Base-by-base conservation (phyloP, 140 eudicot genomes). In the Anethum foeniculum region DNA sequence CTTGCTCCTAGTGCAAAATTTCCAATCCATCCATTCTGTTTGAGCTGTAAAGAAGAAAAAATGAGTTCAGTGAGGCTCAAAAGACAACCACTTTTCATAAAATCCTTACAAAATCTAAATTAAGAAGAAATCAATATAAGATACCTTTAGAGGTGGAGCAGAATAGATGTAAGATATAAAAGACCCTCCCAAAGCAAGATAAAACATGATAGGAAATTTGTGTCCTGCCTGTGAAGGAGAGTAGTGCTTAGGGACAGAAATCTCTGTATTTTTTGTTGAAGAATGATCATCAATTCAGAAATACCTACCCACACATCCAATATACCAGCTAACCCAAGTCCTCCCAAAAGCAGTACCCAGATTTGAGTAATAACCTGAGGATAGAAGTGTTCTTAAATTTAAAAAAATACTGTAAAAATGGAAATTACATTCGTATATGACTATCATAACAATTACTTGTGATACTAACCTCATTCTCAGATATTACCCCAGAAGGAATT, bases 1-100 rank as follows among this genome's bases (percentile, higher is more conserved):
- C 99, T 95, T 43, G 97, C 94, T 76, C 99, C 99, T 56, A 95
- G 83, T 68, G 99, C 99, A 41, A 92, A 95, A 88, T 92, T 95
- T 60, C 99, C 99, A n/a, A 90, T 87, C 99, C 99, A 95, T 80
- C 99, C 99, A 84, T 95, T 95, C 65, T 95, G 99, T 84, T 95
- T 95, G 77, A 95, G 99, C 97, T 95, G 93, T 86, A 85, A 85
- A 38, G 75, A 71, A 72, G 67, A 5, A 68, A 32, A 54, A 16
- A 84, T 28, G 69, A 79, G 78, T 43, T 68, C 0, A 10, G 65
- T 78, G 10, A 73, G 44, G 49, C 47, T 49, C 27, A 15, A 60
- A 38, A 44, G 43, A 36, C 27, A 32, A 16, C 34, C 39, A 75
- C 16, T 48, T 48, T 56, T 3, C 14, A 12, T 6, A 23, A 46